Evolutionary conservation across 2,329 filamentous ascomycete genomes (phyloP).

Genomic region (Rosellinia necatrix): DNA sequence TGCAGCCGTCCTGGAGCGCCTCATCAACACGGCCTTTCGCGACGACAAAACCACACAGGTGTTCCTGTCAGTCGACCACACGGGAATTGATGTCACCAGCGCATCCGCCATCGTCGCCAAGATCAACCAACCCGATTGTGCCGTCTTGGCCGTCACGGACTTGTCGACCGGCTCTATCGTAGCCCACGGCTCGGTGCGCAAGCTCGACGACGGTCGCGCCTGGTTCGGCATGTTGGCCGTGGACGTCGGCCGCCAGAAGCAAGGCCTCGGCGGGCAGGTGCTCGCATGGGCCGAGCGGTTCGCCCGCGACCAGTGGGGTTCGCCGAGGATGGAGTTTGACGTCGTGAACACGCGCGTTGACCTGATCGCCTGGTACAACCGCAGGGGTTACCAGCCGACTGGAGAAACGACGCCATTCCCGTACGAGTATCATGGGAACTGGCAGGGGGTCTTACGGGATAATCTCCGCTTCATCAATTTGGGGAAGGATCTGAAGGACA

Average conservation of each 20-base stretch:
- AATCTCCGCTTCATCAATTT: slow-evolving; percentile 49
- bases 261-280: slow-evolving; percentile 49
- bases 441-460: slow-evolving; percentile 44
- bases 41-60: slow-evolving; percentile 26
- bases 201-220: slow-evolving; percentile 36
- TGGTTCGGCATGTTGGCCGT: slow-evolving; percentile 57
- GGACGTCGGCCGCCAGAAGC: slow-evolving; percentile 47
- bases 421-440: slow-evolving; percentile 43
- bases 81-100: slow-evolving; percentile 13
- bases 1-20: slow-evolving; percentile 22
- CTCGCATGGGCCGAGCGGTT: slow-evolving; percentile 48
- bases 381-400: slow-evolving; percentile 48
- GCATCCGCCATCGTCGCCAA: slow-evolving; percentile 19
- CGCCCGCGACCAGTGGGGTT: slow-evolving; percentile 42
- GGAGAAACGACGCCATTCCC: slow-evolving; percentile 50
- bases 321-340: slow-evolving; percentile 47
- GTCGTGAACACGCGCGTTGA: slow-evolving; percentile 51
- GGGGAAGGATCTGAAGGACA: slow-evolving; percentile 43
- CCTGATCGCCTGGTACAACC: slow-evolving; percentile 52
- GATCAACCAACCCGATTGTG: slow-evolving; percentile 28
- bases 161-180: slow-evolving; percentile 35
- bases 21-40: slow-evolving; percentile 31
- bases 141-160: slow-evolving; percentile 44
- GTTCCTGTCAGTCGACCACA: slow-evolving; percentile 27
- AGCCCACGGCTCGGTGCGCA: slow-evolving; percentile 51